phyloP scores from a whole-genome alignment of 805 yeast species.

The Ascoidea tarda region DNA sequence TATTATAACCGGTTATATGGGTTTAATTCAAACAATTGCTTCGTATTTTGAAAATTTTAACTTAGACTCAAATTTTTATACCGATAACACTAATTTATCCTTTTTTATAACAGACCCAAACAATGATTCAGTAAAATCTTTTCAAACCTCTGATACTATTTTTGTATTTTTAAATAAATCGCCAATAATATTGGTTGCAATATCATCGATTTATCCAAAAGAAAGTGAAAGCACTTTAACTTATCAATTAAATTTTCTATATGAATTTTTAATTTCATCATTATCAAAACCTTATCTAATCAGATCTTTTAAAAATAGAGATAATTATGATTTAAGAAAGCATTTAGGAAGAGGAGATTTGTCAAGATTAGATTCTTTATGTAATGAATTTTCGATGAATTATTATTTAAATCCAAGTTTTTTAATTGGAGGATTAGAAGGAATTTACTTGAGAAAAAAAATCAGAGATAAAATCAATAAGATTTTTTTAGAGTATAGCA shows the following conservation, averaged over 20 bases:
- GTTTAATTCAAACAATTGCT: constrained; percentile 67
- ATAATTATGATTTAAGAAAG: constrained; percentile 71
- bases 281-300: constrained; percentile 68
- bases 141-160: constrained; percentile 34
- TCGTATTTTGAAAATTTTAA: constrained; percentile 43
- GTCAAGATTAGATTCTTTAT: constrained; percentile 52
- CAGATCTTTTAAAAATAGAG: constrained; percentile 52
- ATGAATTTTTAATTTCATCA: constrained; percentile 70
- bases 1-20: constrained; percentile 55
- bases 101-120: constrained; percentile 6
- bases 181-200: constrained; percentile 66
- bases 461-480: constrained; percentile 43
- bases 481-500: constrained; percentile 32
- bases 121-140: constrained; percentile 27
- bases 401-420: constrained; percentile 41
- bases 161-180: constrained; percentile 47
- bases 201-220: constrained; percentile 29
- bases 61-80: constrained; percentile 9
- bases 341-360: constrained; percentile 64
- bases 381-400: constrained; percentile 27
- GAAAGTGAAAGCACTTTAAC: constrained; percentile 37
- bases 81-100: constrained; percentile 12
- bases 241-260: constrained; percentile 56
- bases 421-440: constrained; percentile 50
- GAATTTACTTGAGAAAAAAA: constrained; percentile 42